phyloP scores from a whole-genome alignment of 2,329 filamentous ascomycete species.

The Paradendryphiella salina region DNA sequence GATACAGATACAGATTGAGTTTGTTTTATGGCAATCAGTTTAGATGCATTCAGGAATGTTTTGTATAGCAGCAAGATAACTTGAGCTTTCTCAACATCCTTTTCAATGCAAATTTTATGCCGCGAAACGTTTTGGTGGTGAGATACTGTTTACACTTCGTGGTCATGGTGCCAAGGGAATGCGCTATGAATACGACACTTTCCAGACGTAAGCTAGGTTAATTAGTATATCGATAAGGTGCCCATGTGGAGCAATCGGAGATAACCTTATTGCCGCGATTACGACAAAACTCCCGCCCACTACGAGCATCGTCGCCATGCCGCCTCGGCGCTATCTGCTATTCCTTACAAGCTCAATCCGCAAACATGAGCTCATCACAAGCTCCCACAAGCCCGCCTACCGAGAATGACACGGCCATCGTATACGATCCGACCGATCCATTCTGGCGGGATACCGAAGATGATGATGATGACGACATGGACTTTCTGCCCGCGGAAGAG shows the following conservation, averaged over 20 bases:
- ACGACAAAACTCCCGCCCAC: conserved; percentile 11
- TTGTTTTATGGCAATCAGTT: not conserved
- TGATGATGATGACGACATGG: conserved; percentile 55
- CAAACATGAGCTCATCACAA: conserved; percentile 34
- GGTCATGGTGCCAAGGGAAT: not conserved
- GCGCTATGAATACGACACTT: not conserved
- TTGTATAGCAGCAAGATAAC: not conserved
- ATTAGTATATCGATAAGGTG: conserved; percentile 12
- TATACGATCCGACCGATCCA: conserved; percentile 40
- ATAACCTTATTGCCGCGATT: conserved; percentile 12
- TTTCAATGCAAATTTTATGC: not conserved
- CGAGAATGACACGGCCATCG: conserved; percentile 32
- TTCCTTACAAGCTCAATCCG: conserved; percentile 1
- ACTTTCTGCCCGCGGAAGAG: conserved; percentile 53
- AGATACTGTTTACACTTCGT: not conserved
- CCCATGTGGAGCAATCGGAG: conserved; percentile 7
- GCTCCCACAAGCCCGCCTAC: conserved; percentile 28
- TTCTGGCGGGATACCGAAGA: conserved; percentile 42
- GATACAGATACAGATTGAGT: conserved; percentile 46
- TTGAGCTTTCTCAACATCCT: not conserved
- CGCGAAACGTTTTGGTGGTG: not conserved
- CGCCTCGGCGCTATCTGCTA: conserved; percentile 10
- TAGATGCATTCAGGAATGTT: not conserved
- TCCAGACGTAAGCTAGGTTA: not conserved
- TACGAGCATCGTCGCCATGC: conserved; percentile 8